Base-by-base conservation (phyloP, 768 basidiomycete species). In the Boletales sp. region DNA sequence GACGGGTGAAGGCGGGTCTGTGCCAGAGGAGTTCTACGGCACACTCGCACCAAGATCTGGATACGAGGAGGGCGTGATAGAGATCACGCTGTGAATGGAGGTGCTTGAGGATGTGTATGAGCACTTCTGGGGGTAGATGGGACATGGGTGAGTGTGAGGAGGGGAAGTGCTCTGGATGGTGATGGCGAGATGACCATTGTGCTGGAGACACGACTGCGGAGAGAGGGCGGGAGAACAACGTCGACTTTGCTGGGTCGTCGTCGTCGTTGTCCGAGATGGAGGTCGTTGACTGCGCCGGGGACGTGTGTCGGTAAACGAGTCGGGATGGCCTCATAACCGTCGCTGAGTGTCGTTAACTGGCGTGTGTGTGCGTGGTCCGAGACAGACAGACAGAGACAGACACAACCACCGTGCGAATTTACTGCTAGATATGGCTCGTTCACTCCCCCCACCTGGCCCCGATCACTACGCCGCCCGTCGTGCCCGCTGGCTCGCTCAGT, bases 11-110 rank as follows among this genome's bases (percentile, higher is more conserved):
- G 46, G 76, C 75, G 17, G 94, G 94, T 61, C 90, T 87, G 68
- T 93, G 87, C 94, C 94, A 99, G 19, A 98, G 77, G 18, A 97
- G 79, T 68, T 97, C 91, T 38, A 94, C 93, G 29, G 92, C 84
- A 69, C 93, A 97, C 64, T 94, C 87, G 76, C 93, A 97, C 94
- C 95, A 99, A 24, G 83, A 78, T 50, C 90, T 84, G 17, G 85
- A 93, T 24, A 97, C 94, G 49, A 86, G 82, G 52, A 94, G 77
- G 36, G 82, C 78, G 55, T 76, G 74, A 55, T 86, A 81, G 41
- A 97, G 78, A 67, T 95, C 90, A 51, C 78, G 76, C 29, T 85
- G 73, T 0, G 81, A 76, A 57, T 86, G 81, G 12, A 99, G 76
- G 59, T 93, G 82, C 56, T 86, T 89, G 58, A 99, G 79, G 62